Evolutionary conservation across 805 yeast species (phyloP).

Genomic region (Schwanniomyces occidentalis): DNA sequence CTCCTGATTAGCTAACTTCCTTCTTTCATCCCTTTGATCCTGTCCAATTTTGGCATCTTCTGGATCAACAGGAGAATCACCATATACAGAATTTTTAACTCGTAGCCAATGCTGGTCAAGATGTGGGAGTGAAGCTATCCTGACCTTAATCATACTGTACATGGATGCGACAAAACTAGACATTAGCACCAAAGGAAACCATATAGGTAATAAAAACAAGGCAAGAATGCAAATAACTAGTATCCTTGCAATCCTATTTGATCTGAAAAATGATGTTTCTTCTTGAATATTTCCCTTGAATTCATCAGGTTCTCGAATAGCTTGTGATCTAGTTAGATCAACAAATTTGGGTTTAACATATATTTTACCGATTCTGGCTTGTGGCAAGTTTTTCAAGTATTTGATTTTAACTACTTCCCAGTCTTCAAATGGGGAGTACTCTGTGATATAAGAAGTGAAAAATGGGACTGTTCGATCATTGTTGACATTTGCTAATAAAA

Average conservation of each 20-base stretch:
- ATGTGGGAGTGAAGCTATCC: conserved; percentile 23
- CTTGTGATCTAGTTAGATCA: conserved; percentile 42
- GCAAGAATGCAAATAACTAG: conserved; percentile 24
- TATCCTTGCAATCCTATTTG: conserved; percentile 24
- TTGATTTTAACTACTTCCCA: conserved; percentile 49
- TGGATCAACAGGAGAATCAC: conserved; percentile 27
- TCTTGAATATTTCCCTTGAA: conserved; percentile 32
- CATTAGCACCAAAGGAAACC: conserved; percentile 49
- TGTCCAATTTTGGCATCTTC: conserved; percentile 34
- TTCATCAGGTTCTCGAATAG: conserved; percentile 2
- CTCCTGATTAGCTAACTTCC: conserved; percentile 27
- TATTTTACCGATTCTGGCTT: conserved; percentile 36
- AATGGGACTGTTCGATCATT: conserved; percentile 89
- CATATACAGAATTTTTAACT: conserved; percentile 33
- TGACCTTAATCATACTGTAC: conserved; percentile 41
- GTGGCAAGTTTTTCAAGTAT: conserved; percentile 48
- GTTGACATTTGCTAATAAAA: conserved; percentile 69
- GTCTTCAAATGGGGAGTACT: conserved; percentile 69
- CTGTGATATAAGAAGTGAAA: conserved; percentile 76
- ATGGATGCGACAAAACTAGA: conserved; percentile 36
- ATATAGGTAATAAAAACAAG: conserved; percentile 42
- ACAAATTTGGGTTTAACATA: conserved; percentile 50
- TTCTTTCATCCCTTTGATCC: conserved; percentile 27
- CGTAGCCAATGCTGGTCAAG: conserved; percentile 32
- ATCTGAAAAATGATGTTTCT: conserved; percentile 35